Evolutionary conservation across 371 early-diverging fungal genomes (phyloP).

Genomic region (Mucor irregularis): DNA sequence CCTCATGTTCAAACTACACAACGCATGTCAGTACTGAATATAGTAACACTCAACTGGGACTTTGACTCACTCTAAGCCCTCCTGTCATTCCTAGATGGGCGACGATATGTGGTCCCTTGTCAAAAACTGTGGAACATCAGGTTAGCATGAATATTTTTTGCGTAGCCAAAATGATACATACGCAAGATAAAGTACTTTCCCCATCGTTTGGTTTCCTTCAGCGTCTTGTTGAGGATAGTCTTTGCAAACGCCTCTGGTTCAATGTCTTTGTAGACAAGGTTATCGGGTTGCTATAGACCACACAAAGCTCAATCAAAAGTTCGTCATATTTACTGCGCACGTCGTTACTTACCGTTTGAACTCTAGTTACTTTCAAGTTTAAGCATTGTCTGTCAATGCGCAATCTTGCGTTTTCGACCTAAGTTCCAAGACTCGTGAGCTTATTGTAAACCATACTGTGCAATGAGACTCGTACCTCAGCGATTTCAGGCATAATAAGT

Average conservation of each 20-base stretch:
- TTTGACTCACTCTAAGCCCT: conserved; percentile 9
- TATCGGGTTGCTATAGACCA: conserved; percentile 17
- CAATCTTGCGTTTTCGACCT: conserved; percentile 46
- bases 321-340: not conserved
- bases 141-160: not conserved
- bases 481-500: conserved; percentile 6
- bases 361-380: conserved; percentile 36
- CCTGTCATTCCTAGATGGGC: conserved; percentile 68
- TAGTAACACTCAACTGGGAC: not conserved
- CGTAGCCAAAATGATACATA: conserved; percentile 2
- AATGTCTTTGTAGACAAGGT: conserved; percentile 31
- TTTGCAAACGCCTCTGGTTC: conserved; percentile 30
- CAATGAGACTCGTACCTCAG: not conserved
- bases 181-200: conserved; percentile 63
- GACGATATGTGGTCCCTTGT: conserved; percentile 43
- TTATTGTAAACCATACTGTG: not conserved
- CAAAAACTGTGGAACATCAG: conserved; percentile 23
- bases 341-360: conserved; percentile 32
- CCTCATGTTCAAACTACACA: conserved; percentile 40
- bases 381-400: conserved; percentile 41
- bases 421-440: not conserved
- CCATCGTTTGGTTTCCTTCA: conserved; percentile 54
- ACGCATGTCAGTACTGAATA: conserved; percentile 9
- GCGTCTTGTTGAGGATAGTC: conserved; percentile 29
- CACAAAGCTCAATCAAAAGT: not conserved